Percentiles rank a stretch among this genome's conserved stretches.
Conservation (phyloP, 345 rosid species). For the Passiflora organensis region DNA sequence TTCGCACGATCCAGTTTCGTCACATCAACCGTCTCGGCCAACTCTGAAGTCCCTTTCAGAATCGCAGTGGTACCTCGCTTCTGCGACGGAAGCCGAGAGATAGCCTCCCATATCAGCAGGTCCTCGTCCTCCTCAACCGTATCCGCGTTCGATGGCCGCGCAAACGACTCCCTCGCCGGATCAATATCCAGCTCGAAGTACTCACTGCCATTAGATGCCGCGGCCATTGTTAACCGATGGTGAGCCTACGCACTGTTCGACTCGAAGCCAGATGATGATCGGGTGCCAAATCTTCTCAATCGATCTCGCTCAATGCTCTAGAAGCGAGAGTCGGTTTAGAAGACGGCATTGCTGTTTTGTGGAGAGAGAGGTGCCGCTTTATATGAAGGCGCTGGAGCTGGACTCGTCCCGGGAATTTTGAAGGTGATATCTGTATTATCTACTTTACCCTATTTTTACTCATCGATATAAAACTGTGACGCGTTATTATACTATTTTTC, state of each 20-base stretch:
- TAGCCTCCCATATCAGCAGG: constrained; percentile 73
- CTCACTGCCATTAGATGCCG: constrained; percentile 71
- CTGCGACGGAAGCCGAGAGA: constrained; percentile 61
- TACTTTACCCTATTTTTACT: too few species aligned
- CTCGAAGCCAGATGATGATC: too few species aligned
- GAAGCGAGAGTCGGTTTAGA: too few species aligned
- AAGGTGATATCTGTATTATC: too few species aligned
- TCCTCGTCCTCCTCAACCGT: constrained; percentile 61
- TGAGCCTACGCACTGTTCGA: too few species aligned
- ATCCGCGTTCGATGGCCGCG: constrained; percentile 68
- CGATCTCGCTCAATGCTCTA: too few species aligned
- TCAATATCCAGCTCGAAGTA: constrained; percentile 68
- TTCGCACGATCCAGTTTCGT: constrained; percentile 46
- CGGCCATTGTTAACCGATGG: constrained; percentile 16
- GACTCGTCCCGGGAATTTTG: too few species aligned
- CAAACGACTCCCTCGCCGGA: constrained; percentile 37
- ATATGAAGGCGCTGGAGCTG: too few species aligned
- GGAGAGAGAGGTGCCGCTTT: too few species aligned
- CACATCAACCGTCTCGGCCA: constrained; percentile 60
- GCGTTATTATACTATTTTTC: too few species aligned
- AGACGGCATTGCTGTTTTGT: too few species aligned
- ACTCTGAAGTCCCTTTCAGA: constrained; percentile 36
- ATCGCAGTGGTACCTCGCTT: constrained; percentile 42
- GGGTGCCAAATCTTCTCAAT: not conserved
- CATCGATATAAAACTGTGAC: too few species aligned